Evolutionary conservation across 164 flowering plant species (phyloP).

Genomic region (Berberis thunbergii): DNA sequence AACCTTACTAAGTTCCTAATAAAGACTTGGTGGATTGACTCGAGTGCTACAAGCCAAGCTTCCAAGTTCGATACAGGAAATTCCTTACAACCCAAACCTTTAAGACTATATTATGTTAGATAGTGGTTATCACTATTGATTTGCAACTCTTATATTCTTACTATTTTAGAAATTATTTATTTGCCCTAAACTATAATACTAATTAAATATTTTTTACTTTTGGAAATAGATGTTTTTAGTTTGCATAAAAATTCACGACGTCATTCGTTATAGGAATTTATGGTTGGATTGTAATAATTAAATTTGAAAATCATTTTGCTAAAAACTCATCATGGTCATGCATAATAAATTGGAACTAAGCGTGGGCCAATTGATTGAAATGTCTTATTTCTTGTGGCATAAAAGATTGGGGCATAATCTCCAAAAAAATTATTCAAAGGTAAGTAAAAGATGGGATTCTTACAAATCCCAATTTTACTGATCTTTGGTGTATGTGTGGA

Average conservation of each 20-base stretch:
- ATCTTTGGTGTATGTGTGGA: constrained; percentile 10
- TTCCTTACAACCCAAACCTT: constrained; percentile 10
- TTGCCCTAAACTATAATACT: background rate
- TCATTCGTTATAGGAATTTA: constrained; percentile 14
- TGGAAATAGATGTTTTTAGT: constrained; percentile 3
- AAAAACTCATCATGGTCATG: constrained; percentile 5
- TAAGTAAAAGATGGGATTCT: background rate
- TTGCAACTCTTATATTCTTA: constrained; percentile 6
- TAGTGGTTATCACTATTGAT: background rate
- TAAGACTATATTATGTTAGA: background rate
- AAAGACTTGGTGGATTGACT: constrained; percentile 2
- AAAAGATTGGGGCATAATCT: constrained; percentile 13
- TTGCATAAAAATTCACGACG: constrained; percentile 5
- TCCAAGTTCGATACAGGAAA: constrained; percentile 10
- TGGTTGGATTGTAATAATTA: constrained; percentile 12
- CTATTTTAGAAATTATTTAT: background rate
- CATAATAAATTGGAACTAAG: constrained; percentile 13
- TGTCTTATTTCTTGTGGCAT: constrained; percentile 14
- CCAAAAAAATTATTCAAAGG: background rate
- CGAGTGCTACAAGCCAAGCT: background rate
- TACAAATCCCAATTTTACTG: constrained; percentile 3
- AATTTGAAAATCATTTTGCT: constrained; percentile 1
- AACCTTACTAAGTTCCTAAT: background rate
- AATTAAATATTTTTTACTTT: background rate
- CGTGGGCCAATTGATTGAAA: background rate